Evolutionary conservation across 2,329 filamentous ascomycete genomes (phyloP), one percentile per base, ranked within the genome.

Genomic region (Colletotrichum trifolii): DNA sequence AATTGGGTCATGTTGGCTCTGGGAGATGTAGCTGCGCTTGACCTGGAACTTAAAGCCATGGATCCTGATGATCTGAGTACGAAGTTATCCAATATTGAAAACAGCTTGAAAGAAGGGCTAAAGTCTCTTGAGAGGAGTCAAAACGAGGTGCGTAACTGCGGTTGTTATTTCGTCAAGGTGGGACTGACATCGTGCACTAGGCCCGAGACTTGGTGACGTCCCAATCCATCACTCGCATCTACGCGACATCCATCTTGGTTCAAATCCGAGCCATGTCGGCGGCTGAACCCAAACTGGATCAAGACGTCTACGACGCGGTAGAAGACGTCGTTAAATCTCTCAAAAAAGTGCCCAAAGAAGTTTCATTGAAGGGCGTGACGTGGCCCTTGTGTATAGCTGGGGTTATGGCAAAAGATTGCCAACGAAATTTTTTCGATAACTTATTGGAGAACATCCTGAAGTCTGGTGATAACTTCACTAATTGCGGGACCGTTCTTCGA

Each of bases 1-100:
- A 65, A 61, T 12, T 67, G 60, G 65, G 65, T 46, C 9, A 60
- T 67, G 60, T 38, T 57, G 4, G 60, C 65, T 33, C 54, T 67
- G 11, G 65, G 61, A 3, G 65, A 67, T 15, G 42, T 67, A 12
- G 60, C 50, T 11, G 15, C 13, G 12, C 34, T 62, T 12, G 53
- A 60, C 17, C 17, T 56, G 9, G 47, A 56, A 38, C 40, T 45
- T 13, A n/a, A 11, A 13, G 56, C 60, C 15, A 38, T 43, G 15
- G 48, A 17, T 11, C 10, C 46, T 2, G 25, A 9, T 39, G 36
- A 15, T 13, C 13, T 46, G 8, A 48, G 15, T 3, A 12, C 2
- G 17, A 17, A 17, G 17, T 17, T 17, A 17, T 17, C 17, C 2
- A 17, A 17, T 3, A 17, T 17, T 3, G 17, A 17, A 17, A 17